These are phyloP conservation scores for Diaporthe ampelina DNA, from an alignment of 2,329 filamentous ascomycete genomes.

Conservation along the genomic window DNA sequence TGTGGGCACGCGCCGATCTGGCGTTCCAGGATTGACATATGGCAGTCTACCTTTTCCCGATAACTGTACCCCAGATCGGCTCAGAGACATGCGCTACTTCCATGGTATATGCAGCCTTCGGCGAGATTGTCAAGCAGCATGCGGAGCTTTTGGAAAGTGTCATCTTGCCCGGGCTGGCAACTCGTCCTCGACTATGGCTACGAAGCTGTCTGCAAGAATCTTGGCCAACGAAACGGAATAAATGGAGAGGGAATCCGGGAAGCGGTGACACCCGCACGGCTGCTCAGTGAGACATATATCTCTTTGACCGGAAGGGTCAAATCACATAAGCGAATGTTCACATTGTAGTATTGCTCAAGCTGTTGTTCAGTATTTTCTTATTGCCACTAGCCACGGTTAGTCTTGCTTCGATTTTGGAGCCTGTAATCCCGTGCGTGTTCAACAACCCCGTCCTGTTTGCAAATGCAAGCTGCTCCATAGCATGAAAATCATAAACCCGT, in stretches of 20 bases:
- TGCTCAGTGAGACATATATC: not conserved
- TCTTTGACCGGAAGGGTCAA: not conserved
- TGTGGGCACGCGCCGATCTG: not conserved
- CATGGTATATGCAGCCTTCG: too few species aligned
- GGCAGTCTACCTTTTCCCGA: not conserved
- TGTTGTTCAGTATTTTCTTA: slow-evolving; percentile 24
- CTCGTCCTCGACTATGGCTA: not conserved
- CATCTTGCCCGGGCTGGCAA: not conserved
- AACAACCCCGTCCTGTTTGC: slow-evolving; percentile 12
- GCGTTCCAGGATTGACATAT: not conserved
- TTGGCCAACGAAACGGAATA: not conserved
- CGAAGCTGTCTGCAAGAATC: not conserved
- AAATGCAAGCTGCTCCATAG: slow-evolving; percentile 30
- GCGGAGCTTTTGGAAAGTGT: not conserved
- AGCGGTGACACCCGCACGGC: not conserved
- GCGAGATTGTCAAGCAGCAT: too few species aligned
- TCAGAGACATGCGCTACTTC: not conserved
- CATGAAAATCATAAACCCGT: slow-evolving; percentile 38
- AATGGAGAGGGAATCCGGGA: not conserved
- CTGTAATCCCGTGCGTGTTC: not conserved
- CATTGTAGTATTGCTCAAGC: not conserved
- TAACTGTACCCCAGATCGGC: too few species aligned
- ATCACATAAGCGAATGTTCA: not conserved
- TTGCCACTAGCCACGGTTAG: slow-evolving; percentile 18
- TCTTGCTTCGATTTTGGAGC: not conserved